These are phyloP conservation scores for Aspergillus panamensis DNA, from an alignment of 495 filamentous ascomycete genomes.

Conservation along the genomic window DNA sequence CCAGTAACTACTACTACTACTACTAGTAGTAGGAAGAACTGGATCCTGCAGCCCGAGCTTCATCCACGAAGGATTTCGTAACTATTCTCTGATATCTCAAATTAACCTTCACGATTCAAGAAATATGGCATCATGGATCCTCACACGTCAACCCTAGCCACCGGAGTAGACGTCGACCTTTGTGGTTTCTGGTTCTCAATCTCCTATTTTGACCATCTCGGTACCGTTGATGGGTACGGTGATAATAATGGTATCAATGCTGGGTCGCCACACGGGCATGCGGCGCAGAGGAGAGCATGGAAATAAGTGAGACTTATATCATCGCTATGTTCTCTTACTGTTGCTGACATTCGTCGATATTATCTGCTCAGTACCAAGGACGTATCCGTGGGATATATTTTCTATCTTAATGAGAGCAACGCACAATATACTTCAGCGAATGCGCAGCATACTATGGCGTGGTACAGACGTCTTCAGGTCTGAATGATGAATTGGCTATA, in stretches of 20 bases:
- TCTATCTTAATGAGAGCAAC: slow-evolving; percentile 27
- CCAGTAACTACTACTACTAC: no score
- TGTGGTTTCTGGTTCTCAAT: slow-evolving; percentile 25
- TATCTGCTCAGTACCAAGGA: slow-evolving; percentile 26
- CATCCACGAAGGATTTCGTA: neutral
- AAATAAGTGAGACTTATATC: slow-evolving; percentile 59
- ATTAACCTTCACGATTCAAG: slow-evolving; percentile 22
- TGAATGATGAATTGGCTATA: slow-evolving; percentile 62
- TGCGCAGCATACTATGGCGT: slow-evolving; percentile 47
- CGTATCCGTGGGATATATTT: slow-evolving; percentile 27
- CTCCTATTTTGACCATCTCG: slow-evolving; percentile 24
- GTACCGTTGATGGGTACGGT: slow-evolving; percentile 41
- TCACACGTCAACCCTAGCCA: slow-evolving; percentile 22
- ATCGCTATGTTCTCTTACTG: slow-evolving; percentile 72
- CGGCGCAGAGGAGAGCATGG: slow-evolving; percentile 20
- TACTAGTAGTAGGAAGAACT: no score
- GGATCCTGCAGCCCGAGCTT: slow-evolving; percentile 28
- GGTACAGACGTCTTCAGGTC: slow-evolving; percentile 66
- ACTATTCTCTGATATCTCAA: neutral
- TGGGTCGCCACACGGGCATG: slow-evolving; percentile 60
- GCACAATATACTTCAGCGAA: slow-evolving; percentile 28
- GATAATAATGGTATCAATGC: slow-evolving; percentile 67
- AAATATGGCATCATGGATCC: slow-evolving; percentile 23
- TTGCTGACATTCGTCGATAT: slow-evolving; percentile 69
- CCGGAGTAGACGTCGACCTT: slow-evolving; percentile 23